Percentiles rank a stretch among this genome's conserved stretches.
Conservation (phyloP, 2,329 filamentous ascomycete genomes). For the Tothia fuscella region DNA sequence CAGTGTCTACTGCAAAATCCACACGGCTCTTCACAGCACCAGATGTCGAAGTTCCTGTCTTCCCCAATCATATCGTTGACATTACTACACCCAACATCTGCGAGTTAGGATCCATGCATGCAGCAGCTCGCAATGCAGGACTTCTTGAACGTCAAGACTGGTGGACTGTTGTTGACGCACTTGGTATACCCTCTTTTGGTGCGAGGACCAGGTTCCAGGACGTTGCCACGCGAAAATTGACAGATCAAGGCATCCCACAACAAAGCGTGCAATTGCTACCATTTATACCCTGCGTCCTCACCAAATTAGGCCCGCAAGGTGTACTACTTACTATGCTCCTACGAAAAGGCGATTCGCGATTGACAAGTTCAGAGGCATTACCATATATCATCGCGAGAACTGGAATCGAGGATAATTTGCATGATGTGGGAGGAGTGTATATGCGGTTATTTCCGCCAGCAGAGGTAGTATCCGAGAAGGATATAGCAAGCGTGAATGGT, state of each 20-base stretch:
- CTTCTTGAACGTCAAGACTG: conserved; percentile 60
- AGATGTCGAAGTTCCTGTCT: conserved; percentile 28
- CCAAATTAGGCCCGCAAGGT: conserved; percentile 67
- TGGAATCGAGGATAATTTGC: conserved; percentile 31
- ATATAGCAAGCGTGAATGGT: conserved; percentile 84
- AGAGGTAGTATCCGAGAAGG: conserved; percentile 45
- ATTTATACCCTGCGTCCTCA: conserved; percentile 72
- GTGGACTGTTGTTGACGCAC: conserved; percentile 68
- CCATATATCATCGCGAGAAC: conserved; percentile 59
- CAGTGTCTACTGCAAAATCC: conserved; percentile 75
- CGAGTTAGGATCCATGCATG: conserved; percentile 71
- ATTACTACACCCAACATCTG: conserved; percentile 72
- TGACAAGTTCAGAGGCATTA: conserved; percentile 41
- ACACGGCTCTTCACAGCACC: conserved; percentile 46
- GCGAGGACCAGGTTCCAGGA: conserved; percentile 4
- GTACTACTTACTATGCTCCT: conserved; percentile 67
- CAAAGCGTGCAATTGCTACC: conserved; percentile 76
- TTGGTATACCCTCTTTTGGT: conserved; percentile 58
- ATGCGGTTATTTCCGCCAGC: conserved; percentile 59
- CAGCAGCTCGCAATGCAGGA: conserved; percentile 51
- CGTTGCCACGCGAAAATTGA: conserved; percentile 49
- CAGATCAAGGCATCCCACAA: conserved; percentile 71
- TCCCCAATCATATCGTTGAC: conserved; percentile 52
- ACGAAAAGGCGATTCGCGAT: conserved; percentile 50
- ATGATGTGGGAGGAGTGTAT: conserved; percentile 62